These are phyloP conservation scores for Begonia loranthoides DNA, from an alignment of 306 rosid species.

Conservation along the genomic window DNA sequence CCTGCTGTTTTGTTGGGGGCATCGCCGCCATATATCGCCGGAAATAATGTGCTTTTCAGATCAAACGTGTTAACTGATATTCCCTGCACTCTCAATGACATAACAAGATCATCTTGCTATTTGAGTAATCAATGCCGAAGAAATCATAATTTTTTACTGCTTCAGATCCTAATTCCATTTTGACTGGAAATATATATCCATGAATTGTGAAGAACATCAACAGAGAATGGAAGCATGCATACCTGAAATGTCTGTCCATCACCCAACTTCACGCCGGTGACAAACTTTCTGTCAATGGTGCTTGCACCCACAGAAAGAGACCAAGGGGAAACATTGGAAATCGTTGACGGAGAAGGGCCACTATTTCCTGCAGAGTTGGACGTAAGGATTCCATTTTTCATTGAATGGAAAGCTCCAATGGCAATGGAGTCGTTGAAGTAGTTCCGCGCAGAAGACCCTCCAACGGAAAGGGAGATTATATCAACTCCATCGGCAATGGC, in stretches of 20 bases:
- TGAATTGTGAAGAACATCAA: neutral
- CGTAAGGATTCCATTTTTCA: constrained; percentile 30
- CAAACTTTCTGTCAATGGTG: constrained; percentile 29
- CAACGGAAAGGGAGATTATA: constrained; percentile 24
- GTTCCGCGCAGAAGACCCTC: neutral
- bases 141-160: too few relatives aligned
- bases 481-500: constrained; percentile 54
- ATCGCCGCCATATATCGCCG: constrained; percentile 10
- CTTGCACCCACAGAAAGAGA: constrained; percentile 30
- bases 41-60: neutral
- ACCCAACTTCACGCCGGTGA: constrained; percentile 25
- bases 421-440: constrained; percentile 17
- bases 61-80: constrained; percentile 11
- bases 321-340: constrained; percentile 28
- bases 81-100: neutral
- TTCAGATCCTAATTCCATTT: too few relatives aligned
- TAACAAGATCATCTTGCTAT: too few relatives aligned
- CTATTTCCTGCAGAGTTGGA: constrained; percentile 18
- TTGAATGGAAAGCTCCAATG: constrained; percentile 42
- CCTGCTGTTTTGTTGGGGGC: constrained; percentile 11
- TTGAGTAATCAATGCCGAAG: neutral
- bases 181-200: too few relatives aligned
- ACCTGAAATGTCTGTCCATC: constrained; percentile 24
- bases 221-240: neutral
- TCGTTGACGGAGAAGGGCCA: constrained; percentile 14